Conservation (phyloP, 2,329 filamentous ascomycete genomes). For the Raffaelea arxii region DNA sequence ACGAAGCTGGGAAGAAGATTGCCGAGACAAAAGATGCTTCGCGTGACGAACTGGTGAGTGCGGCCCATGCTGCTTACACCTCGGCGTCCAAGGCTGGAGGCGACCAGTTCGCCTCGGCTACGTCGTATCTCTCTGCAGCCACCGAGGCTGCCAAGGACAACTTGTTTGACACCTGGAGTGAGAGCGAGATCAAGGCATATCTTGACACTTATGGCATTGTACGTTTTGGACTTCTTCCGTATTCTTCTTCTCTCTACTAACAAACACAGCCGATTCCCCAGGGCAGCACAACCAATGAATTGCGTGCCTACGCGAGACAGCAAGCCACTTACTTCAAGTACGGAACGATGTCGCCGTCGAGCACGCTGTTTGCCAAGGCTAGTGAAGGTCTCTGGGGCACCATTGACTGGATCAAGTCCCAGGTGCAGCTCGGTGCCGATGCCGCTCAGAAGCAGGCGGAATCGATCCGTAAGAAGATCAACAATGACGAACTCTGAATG, state of each 20-base stretch:
- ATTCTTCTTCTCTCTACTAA: conserved; percentile 19
- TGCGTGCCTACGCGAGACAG: conserved; percentile 61
- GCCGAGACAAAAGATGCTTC: conserved; percentile 54
- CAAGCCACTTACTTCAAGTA: conserved; percentile 70
- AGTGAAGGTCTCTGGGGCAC: conserved; percentile 28
- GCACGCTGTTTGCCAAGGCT: conserved; percentile 57
- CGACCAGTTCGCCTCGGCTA: conserved; percentile 53
- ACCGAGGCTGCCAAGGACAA: conserved; percentile 56
- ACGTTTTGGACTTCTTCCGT: conserved; percentile 19
- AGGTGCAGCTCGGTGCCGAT: conserved; percentile 38
- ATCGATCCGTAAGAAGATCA: conserved; percentile 12
- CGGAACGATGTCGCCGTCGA: conserved; percentile 56
- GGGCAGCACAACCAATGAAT: conserved; percentile 57
- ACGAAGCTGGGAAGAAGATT: conserved; percentile 46
- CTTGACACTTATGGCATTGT: conserved; percentile 69
- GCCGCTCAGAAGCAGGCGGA: conserved; percentile 39
- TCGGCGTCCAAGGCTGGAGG: conserved; percentile 51
- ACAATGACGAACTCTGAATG: no score
- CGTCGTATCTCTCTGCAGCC: conserved; percentile 57
- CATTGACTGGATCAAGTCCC: conserved; percentile 41
- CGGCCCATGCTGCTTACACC: conserved; percentile 50
- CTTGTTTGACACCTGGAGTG: conserved; percentile 64
- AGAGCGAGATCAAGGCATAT: conserved; percentile 66
- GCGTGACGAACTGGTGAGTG: conserved; percentile 63
- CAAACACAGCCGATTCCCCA: conserved; percentile 42